phyloP scores from a whole-genome alignment of 805 yeast genomes.

The Pichia phayaonensis region DNA sequence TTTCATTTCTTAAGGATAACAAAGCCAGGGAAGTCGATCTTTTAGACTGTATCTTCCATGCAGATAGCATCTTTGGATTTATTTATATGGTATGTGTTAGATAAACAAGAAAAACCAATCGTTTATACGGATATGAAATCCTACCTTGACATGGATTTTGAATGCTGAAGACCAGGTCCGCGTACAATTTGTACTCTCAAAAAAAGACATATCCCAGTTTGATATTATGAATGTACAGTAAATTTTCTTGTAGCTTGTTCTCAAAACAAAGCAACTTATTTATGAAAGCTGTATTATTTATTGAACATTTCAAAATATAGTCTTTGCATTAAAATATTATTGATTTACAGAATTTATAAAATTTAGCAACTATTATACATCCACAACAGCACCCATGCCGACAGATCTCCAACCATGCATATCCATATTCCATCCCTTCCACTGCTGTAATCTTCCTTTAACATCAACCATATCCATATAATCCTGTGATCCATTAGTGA shows the following conservation, averaged over 20 bases:
- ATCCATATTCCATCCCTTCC: constrained; percentile 84
- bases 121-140: background rate
- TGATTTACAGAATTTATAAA: background rate
- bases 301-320: too few species aligned
- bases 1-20: background rate
- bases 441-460: constrained; percentile 52
- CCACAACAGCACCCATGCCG: constrained; percentile 57
- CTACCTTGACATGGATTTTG: background rate
- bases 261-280: too few species aligned
- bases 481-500: constrained; percentile 19
- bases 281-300: too few species aligned
- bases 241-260: too few species aligned
- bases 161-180: background rate
- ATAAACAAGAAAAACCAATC: background rate
- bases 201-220: too few species aligned
- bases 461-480: constrained; percentile 47
- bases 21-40: background rate
- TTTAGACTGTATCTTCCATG: background rate
- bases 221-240: too few species aligned
- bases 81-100: background rate
- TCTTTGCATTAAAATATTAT: too few species aligned
- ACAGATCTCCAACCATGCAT: constrained; percentile 75
- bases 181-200: background rate
- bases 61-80: background rate
- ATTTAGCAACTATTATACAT: constrained; percentile 14